Base-by-base conservation (phyloP, 305 asterid genomes). In the Rubia peregrina region DNA sequence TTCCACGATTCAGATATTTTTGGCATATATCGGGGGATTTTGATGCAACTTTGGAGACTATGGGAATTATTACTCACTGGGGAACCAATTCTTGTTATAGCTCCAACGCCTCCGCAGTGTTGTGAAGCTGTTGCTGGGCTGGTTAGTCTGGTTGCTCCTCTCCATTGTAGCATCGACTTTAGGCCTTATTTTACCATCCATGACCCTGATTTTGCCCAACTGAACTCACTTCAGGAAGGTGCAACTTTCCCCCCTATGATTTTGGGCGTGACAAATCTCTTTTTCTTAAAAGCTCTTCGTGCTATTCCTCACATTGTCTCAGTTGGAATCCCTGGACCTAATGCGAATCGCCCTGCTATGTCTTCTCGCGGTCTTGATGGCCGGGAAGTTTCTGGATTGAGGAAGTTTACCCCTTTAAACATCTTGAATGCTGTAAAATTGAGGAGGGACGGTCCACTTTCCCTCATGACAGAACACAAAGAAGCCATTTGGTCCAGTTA, bases 171-270 rank as follows among this genome's bases (percentile, higher is more conserved):
- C 80, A 87, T 89, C 19, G 98, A 94, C 78, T 94, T 88, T 79
- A 85, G 98, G 82, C 98, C 98, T 55, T 94, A 91, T 80, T 94
- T 94, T 61, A 94, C 97, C 17, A 94, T 94, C 70, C 98, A 94
- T 55, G 97, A 94, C 70, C 95, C 97, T 2, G 96, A 89, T 66
- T 94, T 94, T 71, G 85, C 96, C 56, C 83, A 61, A 42, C 78
- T 94, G 83, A 91, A 91, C 83, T 74, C 93, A 71, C 88, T 94
- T 80, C 87, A 80, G 43, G 87, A 85, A 70, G 88, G 90, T 46
- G 81, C 91, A 66, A 75, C 85, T 16, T 89, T 88, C 74, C 98
- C 98, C 76, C 96, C 98, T 0, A 79, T 91, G 83, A 74, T 94
- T 71, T 80, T 94, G 75, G 98, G 98, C 53, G 98, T 94, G 71